Conservation (phyloP, 2,329 filamentous ascomycete genomes). For the Phyllosticta ampelicida region DNA sequence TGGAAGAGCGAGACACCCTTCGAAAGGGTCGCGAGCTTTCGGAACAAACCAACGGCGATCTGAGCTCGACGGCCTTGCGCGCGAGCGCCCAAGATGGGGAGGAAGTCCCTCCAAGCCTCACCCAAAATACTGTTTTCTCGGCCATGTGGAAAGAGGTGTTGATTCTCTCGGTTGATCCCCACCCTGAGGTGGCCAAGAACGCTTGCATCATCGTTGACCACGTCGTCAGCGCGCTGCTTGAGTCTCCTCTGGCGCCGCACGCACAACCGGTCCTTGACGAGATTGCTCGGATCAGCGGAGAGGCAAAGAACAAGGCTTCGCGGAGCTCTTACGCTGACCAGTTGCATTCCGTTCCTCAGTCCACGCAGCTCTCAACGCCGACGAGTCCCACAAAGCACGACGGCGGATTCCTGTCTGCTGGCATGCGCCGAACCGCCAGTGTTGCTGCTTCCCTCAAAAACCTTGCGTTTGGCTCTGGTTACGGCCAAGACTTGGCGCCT, state of each 20-base stretch:
- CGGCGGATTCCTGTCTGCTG: conserved; percentile 47
- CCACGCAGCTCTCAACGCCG: conserved; percentile 38
- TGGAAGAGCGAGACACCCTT: conserved; percentile 38
- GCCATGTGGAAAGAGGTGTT: conserved; percentile 90
- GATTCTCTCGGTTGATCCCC: conserved; percentile 84
- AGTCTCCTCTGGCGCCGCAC: conserved; percentile 61
- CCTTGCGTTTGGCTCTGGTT: conserved; percentile 36
- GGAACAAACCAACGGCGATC: not conserved
- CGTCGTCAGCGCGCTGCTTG: conserved; percentile 65
- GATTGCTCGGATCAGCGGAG: conserved; percentile 39
- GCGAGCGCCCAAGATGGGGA: conserved; percentile 21
- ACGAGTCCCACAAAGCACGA: conserved; percentile 43
- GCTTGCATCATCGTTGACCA: conserved; percentile 79
- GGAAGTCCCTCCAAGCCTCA: conserved; percentile 22
- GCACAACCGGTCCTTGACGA: conserved; percentile 67
- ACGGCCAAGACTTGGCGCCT: conserved; percentile 19
- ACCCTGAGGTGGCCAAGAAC: conserved; percentile 82
- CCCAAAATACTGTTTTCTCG: conserved; percentile 83
- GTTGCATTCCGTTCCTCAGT: conserved; percentile 19
- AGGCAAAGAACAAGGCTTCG: conserved; percentile 18
- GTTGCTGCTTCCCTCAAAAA: conserved; percentile 55
- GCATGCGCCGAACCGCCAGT: conserved; percentile 52
- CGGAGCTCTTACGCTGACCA: conserved; percentile 42
- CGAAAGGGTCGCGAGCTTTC: not conserved
- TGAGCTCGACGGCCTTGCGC: conserved; percentile 35